Conservation (phyloP, 2,329 filamentous ascomycete species). For the Thielaviopsis musarum region DNA sequence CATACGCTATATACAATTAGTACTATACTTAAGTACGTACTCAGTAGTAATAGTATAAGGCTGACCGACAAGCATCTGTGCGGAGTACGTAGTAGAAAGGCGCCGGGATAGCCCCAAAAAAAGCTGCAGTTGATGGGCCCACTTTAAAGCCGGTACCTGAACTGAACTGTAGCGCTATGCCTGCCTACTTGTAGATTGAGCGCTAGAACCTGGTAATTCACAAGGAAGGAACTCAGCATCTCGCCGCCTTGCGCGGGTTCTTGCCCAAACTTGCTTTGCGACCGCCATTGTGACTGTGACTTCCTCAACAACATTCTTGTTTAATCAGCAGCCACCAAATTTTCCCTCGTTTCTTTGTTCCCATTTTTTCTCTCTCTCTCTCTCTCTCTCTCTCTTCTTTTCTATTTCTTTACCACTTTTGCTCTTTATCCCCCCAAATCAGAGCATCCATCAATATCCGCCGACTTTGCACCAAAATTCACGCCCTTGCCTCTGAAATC, state of each 20-base stretch:
- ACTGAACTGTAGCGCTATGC: not conserved
- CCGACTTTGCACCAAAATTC: not conserved
- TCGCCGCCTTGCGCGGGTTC: not conserved
- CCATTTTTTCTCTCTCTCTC: not conserved
- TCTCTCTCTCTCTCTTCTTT: not conserved
- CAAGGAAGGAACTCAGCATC: not conserved
- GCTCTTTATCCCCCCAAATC: not conserved
- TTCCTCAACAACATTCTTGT: not conserved
- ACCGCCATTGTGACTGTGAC: not conserved
- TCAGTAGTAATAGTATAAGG: too few species aligned
- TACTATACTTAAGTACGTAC: too few species aligned
- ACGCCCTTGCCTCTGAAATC: not conserved
- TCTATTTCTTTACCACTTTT: not conserved
- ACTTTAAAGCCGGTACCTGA: not conserved
- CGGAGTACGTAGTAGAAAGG: too few species aligned
- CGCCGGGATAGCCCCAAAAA: too few species aligned
- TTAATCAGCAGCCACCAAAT: not conserved
- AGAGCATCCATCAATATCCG: constrained; percentile 11
- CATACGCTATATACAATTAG: too few species aligned
- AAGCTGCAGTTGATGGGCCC: too few species aligned
- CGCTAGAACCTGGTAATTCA: not conserved
- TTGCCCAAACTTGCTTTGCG: not conserved
- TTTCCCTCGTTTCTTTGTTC: constrained; percentile 7
- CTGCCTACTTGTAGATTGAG: not conserved
- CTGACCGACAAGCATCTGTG: too few species aligned